phyloP scores from a whole-genome alignment of 208 protist species.

The Naegleria gruberi region DNA sequence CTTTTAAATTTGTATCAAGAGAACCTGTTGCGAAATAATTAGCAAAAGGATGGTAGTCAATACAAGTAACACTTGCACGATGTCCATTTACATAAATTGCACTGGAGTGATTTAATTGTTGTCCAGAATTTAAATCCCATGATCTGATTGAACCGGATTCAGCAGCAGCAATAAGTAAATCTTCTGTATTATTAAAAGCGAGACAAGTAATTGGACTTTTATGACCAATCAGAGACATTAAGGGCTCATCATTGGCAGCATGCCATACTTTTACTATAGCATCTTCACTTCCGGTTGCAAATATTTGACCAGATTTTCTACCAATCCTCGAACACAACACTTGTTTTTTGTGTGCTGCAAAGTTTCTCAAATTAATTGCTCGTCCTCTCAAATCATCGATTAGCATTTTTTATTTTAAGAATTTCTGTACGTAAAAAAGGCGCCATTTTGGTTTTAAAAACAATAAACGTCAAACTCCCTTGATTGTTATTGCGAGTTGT shows the following conservation, averaged over 20 bases:
- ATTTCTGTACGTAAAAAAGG: neutral
- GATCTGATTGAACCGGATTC: constrained; percentile 40
- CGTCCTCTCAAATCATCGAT: neutral
- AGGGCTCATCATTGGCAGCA: constrained; percentile 24
- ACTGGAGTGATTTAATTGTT: constrained; percentile 7
- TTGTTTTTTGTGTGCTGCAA: constrained; percentile 37
- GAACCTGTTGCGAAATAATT: constrained; percentile 47
- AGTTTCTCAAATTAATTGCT: constrained; percentile 34
- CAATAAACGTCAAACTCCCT: no score
- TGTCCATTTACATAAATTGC: constrained; percentile 37
- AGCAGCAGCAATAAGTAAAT: constrained; percentile 39
- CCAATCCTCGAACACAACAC: constrained; percentile 39
- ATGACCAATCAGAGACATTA: constrained; percentile 29
- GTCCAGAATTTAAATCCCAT: constrained; percentile 46
- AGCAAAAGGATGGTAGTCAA: constrained; percentile 48
- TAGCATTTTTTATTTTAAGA: neutral
- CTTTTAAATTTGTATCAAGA: constrained; percentile 45
- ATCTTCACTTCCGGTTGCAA: constrained; percentile 52
- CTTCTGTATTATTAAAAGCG: constrained; percentile 39
- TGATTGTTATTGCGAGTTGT: no score
- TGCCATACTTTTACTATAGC: constrained; percentile 49
- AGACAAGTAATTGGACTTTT: constrained; percentile 36
- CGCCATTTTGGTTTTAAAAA: no score
- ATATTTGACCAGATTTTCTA: constrained; percentile 28
- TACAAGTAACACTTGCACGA: constrained; percentile 29